Percentiles rank a stretch among this genome's conserved stretches.
Evolutionary conservation across 306 rosid genomes (phyloP).

Genomic region (Medicago ruthenica): DNA sequence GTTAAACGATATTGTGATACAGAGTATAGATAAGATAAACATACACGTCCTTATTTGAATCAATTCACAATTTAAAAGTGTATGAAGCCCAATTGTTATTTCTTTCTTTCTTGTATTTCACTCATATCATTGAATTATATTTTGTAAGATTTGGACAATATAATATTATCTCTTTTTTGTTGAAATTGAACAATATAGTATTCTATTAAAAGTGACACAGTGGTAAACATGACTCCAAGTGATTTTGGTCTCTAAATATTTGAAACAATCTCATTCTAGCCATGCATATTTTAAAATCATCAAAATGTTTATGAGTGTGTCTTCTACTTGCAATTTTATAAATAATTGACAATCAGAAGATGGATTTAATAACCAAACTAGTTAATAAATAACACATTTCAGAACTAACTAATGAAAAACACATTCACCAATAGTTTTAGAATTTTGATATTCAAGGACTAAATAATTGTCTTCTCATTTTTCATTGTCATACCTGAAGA

Average conservation of each 20-base stretch:
- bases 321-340: not conserved
- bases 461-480: not conserved
- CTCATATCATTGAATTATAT: not conserved
- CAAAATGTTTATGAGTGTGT: no score
- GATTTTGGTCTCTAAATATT: no score
- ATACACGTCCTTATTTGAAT: not conserved
- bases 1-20: not conserved
- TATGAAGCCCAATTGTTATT: not conserved
- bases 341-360: not conserved
- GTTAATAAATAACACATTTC: no score
- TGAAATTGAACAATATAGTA: not conserved
- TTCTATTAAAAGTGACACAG: not conserved
- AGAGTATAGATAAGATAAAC: not conserved
- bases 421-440: no score
- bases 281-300: no score
- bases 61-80: not conserved
- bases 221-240: not conserved
- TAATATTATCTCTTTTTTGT: no score
- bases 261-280: no score
- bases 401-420: not conserved
- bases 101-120: not conserved
- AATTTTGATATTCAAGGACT: not conserved
- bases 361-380: no score
- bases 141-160: not conserved
- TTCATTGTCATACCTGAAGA: slow-evolving; percentile 60